Conservation (phyloP, 768 basidiomycete genomes). For the Udeniomyces megalosporus region DNA sequence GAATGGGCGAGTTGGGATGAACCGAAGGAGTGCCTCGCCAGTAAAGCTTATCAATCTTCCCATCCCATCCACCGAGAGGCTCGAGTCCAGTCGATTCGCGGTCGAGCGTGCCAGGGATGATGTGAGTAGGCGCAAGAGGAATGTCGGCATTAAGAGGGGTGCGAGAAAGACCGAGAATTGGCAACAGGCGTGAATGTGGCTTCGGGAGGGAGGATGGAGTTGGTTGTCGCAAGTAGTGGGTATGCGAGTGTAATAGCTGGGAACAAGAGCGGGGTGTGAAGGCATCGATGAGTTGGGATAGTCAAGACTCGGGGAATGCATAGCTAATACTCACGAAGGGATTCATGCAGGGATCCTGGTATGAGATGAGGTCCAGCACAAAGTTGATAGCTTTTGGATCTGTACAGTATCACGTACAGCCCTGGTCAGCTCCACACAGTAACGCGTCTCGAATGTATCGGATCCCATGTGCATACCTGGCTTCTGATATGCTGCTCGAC, state of each 20-base stretch:
- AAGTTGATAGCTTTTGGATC: slow-evolving; percentile 22
- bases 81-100: slow-evolving; percentile 28
- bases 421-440: too few relatives aligned
- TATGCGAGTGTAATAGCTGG: slow-evolving; percentile 28
- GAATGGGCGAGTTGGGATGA: slow-evolving; percentile 23
- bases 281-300: too few relatives aligned
- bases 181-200: slow-evolving; percentile 29
- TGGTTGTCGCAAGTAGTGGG: slow-evolving; percentile 26
- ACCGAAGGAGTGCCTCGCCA: slow-evolving; percentile 30
- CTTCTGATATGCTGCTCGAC: slow-evolving; percentile 3
- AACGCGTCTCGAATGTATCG: not conserved
- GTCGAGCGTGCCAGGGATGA: slow-evolving; percentile 20
- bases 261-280: not conserved
- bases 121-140: slow-evolving; percentile 29
- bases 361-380: slow-evolving; percentile 24
- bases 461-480: too few relatives aligned
- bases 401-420: not conserved
- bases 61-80: slow-evolving; percentile 24
- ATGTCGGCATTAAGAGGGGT: slow-evolving; percentile 29
- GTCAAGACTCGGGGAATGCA: not conserved
- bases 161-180: slow-evolving; percentile 28
- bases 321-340: slow-evolving; percentile 21
- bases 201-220: slow-evolving; percentile 26
- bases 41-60: slow-evolving; percentile 29
- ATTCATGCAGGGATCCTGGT: slow-evolving; percentile 30